These are phyloP conservation scores for Murraya koenigii DNA, from an alignment of 345 rosid species.

Conservation along the genomic window DNA sequence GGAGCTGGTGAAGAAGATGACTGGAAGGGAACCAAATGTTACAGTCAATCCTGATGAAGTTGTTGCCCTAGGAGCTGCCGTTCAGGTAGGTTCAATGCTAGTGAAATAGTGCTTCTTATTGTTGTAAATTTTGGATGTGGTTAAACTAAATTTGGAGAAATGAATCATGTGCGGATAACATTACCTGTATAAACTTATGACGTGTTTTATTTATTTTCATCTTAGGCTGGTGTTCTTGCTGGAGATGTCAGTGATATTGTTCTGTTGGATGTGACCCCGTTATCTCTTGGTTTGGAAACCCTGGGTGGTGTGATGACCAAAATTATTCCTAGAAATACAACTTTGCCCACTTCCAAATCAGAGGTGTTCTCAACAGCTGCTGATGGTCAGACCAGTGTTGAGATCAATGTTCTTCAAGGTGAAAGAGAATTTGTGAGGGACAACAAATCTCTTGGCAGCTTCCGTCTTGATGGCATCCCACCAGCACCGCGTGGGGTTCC, in stretches of 20 bases:
- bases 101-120: background rate
- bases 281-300: slow-evolving; percentile 90
- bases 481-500: slow-evolving; percentile 97
- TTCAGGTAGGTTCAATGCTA: slow-evolving; percentile 54
- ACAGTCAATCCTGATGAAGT: slow-evolving; percentile 98
- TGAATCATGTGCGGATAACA: background rate
- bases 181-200: no score
- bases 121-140: background rate
- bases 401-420: slow-evolving; percentile 95
- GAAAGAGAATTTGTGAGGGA: slow-evolving; percentile 97
- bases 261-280: slow-evolving; percentile 80
- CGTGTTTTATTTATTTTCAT: background rate
- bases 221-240: slow-evolving; percentile 88
- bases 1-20: slow-evolving; percentile 84
- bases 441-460: slow-evolving; percentile 85
- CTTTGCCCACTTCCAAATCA: slow-evolving; percentile 93
- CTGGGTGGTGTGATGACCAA: slow-evolving; percentile 99
- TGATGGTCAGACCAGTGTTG: slow-evolving; percentile 98
- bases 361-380: slow-evolving; percentile 99
- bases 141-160: background rate
- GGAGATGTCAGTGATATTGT: slow-evolving; percentile 99
- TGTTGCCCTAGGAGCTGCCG: slow-evolving; percentile 98
- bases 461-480: slow-evolving; percentile 73
- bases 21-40: slow-evolving; percentile 93
- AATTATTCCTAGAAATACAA: slow-evolving; percentile 90